Conservation (phyloP, 306 rosid species). For the Adenanthera pavonina region DNA sequence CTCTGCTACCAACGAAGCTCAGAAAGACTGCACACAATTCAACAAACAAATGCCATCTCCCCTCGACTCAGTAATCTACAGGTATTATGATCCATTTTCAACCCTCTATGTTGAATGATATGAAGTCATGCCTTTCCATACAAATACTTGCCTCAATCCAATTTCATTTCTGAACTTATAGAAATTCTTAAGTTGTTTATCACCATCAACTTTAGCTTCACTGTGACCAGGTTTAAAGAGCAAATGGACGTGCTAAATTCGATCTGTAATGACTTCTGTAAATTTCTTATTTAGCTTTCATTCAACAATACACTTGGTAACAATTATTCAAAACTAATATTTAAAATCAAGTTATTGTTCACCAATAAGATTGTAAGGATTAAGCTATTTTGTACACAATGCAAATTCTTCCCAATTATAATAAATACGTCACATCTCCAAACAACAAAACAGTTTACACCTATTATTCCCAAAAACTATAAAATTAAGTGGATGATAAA, state of each 20-base stretch:
- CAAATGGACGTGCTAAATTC: background rate
- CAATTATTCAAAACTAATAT: background rate
- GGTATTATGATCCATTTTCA: background rate
- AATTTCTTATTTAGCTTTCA: background rate
- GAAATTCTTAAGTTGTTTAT: background rate
- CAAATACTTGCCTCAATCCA: background rate
- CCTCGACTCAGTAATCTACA: background rate
- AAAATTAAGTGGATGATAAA: background rate
- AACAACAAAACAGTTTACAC: background rate
- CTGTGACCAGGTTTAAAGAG: background rate
- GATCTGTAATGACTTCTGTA: background rate
- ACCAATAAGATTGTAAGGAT: background rate
- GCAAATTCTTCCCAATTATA: background rate
- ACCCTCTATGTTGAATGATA: background rate
- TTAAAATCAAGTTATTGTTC: background rate
- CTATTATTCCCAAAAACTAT: background rate
- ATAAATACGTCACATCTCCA: background rate
- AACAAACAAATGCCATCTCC: no score
- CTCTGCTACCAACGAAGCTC: background rate
- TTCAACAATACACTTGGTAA: background rate
- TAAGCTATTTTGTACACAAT: background rate
- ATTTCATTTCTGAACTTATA: background rate
- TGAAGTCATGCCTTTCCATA: background rate
- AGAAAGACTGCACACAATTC: no score
- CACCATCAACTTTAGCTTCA: constrained; percentile 2